Evolutionary conservation across 768 basidiomycete species (phyloP), one percentile per base, ranked within the genome.

Genomic region (button mushroom (Agaricus bisporus)): DNA sequence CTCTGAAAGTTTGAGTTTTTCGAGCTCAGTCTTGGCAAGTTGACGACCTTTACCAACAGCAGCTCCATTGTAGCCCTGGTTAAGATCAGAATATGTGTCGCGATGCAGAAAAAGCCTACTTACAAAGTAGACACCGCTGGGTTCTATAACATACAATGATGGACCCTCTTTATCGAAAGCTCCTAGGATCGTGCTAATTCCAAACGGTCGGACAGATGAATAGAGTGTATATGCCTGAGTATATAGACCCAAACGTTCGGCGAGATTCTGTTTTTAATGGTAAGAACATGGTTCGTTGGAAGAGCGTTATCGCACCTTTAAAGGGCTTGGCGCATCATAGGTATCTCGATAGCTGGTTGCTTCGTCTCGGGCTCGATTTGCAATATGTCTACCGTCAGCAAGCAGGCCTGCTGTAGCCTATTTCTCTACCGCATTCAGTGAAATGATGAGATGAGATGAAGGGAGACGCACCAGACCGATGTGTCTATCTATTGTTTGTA

Each of bases 21-120:
- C 97, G 46, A 99, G 71, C 68, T 98, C 97, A 7, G 95, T 98
- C 79, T 98, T 98, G 17, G 97, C 97, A 57, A 98, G 76, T 64
- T 97, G 93, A 52, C 90, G 85, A n/a, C 97, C 97, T 69, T 98
- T 99, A 50, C 97, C 97, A 26, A 95, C 86, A n/a, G 97, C 97
- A 12, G 90, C 90, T 25, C 94, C 95, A 54, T 94, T 80, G 70
- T 98, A 98, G 28, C 97, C 97, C 92, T 95, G 60, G 15, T 11
- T 47, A 14, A 28, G 26, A 9, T 14, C 20, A 55, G 51, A 42
- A 38, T 48, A 6, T 32, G 7, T 32, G 11, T 6, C 32, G 5
- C 11, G 8, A 42, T 52, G 38, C 6, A 51, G 11, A 9, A 28
- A 4, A 2, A 17, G 10, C 25, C 53, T 41, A 76, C 87, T 50